Conservation (phyloP, 2,329 filamentous ascomycete species). For the Emergomyces pasteurianus region DNA sequence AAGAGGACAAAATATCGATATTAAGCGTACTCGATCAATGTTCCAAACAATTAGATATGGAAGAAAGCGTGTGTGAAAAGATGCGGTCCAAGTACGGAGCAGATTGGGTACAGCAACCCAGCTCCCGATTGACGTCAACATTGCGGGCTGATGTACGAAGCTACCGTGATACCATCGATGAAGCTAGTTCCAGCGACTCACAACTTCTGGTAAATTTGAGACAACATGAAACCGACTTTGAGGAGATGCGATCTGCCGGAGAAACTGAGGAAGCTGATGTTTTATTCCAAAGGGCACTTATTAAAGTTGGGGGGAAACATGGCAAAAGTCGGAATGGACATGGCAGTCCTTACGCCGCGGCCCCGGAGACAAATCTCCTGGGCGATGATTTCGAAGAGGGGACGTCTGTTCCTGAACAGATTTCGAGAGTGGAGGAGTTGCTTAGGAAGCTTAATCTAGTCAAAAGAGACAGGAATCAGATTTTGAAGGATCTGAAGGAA, state of each 20-base stretch:
- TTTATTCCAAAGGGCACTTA: conserved; percentile 76
- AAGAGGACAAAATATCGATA: conserved; percentile 65
- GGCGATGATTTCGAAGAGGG: conserved; percentile 77
- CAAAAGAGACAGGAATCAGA: conserved; percentile 81
- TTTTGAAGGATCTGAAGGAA: conserved; percentile 92
- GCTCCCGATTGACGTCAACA: conserved; percentile 76
- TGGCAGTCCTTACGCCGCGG: conserved; percentile 45
- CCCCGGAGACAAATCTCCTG: conserved; percentile 63
- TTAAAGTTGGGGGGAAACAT: conserved; percentile 54
- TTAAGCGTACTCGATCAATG: conserved; percentile 62
- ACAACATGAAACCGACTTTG: conserved; percentile 78
- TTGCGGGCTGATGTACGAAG: conserved; percentile 75
- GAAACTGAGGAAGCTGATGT: conserved; percentile 78
- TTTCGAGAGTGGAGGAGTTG: conserved; percentile 76
- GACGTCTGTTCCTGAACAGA: conserved; percentile 77
- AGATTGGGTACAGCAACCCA: conserved; percentile 97
- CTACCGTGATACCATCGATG: conserved; percentile 79
- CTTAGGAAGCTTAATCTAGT: conserved; percentile 84
- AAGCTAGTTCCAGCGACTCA: conserved; percentile 74
- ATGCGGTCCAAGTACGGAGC: conserved; percentile 95
- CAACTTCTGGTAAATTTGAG: conserved; percentile 73
- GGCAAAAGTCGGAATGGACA: conserved; percentile 49
- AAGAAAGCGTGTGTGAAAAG: conserved; percentile 96
- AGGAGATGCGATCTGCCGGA: conserved; percentile 85
- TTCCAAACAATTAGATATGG: conserved; percentile 84